Evolutionary conservation across 2,329 filamentous ascomycete genomes (phyloP).

Genomic region (Epichloe baconii): DNA sequence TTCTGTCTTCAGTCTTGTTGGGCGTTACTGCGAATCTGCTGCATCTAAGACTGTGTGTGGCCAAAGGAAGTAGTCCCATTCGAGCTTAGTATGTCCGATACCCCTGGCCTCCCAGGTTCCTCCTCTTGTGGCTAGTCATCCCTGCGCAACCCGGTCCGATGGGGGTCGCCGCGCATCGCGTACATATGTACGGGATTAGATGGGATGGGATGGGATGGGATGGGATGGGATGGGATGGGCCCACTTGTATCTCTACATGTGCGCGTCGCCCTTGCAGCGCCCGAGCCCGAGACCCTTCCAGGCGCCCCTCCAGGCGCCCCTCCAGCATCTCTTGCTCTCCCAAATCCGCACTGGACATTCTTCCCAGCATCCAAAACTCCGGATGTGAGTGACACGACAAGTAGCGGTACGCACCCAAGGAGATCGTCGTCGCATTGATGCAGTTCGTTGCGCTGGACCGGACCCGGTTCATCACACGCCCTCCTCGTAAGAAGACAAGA

Average conservation of each 20-base stretch:
- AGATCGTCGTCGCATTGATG: background rate
- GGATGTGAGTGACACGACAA: background rate
- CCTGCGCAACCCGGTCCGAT: background rate
- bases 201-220: background rate
- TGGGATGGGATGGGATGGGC: background rate
- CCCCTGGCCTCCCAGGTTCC: constrained; percentile 5
- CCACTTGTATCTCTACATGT: constrained; percentile 1
- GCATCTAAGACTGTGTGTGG: too few species aligned
- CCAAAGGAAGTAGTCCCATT: background rate
- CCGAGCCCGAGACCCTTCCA: background rate
- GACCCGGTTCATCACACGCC: background rate
- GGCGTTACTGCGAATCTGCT: too few species aligned
- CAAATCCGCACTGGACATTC: too few species aligned
- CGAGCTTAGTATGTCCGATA: constrained; percentile 10
- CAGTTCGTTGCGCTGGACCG: background rate
- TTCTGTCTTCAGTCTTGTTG: background rate
- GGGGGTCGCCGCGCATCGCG: constrained; percentile 9
- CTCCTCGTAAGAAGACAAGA: background rate
- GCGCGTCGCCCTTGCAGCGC: background rate
- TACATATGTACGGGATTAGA: background rate
- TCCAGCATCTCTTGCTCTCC: too few species aligned
- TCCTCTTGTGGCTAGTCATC: background rate
- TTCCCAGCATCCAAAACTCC: background rate
- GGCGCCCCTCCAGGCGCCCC: too few species aligned
- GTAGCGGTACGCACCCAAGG: background rate